These are phyloP conservation scores for Raffaelea arxii DNA, from an alignment of 2,329 filamentous ascomycete genomes.

Conservation along the genomic window DNA sequence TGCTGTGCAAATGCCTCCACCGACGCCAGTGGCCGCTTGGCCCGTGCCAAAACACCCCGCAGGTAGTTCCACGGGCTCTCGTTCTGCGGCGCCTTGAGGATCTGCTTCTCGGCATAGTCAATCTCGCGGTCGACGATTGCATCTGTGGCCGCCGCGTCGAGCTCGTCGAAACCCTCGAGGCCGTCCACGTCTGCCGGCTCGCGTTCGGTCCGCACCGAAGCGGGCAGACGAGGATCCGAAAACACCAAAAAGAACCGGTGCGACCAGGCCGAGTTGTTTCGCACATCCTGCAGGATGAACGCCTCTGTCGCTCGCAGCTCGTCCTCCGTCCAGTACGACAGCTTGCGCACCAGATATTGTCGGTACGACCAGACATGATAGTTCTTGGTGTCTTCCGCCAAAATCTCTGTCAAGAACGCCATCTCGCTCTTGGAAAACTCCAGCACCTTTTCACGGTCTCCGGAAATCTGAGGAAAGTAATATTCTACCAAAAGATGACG, in stretches of 20 bases:
- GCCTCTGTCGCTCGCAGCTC: constrained; percentile 64
- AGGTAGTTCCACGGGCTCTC: constrained; percentile 92
- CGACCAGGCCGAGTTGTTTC: constrained; percentile 97
- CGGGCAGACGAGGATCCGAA: constrained; percentile 35
- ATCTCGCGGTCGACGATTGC: constrained; percentile 66
- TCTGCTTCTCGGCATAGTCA: constrained; percentile 61
- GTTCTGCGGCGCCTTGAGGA: constrained; percentile 79
- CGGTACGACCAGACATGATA: constrained; percentile 98
- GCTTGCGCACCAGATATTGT: constrained; percentile 55
- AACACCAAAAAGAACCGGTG: constrained; percentile 94
- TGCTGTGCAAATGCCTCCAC: constrained; percentile 39
- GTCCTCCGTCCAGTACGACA: constrained; percentile 54
- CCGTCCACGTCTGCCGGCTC: background rate
- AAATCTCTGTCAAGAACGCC: constrained; percentile 69
- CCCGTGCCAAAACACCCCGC: constrained; percentile 62
- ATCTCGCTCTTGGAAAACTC: constrained; percentile 56
- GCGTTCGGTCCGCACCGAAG: background rate
- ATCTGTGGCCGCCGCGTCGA: constrained; percentile 47
- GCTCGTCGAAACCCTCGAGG: constrained; percentile 18
- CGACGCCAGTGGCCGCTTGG: constrained; percentile 37
- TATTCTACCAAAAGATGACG: constrained; percentile 55
- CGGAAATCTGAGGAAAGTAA: constrained; percentile 50
- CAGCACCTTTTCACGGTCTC: constrained; percentile 43
- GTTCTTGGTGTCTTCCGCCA: constrained; percentile 84
- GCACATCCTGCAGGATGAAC: constrained; percentile 69